These are phyloP conservation scores for Amylocarpus encephaloides DNA, from an alignment of 2,329 filamentous ascomycete species.

Conservation along the genomic window DNA sequence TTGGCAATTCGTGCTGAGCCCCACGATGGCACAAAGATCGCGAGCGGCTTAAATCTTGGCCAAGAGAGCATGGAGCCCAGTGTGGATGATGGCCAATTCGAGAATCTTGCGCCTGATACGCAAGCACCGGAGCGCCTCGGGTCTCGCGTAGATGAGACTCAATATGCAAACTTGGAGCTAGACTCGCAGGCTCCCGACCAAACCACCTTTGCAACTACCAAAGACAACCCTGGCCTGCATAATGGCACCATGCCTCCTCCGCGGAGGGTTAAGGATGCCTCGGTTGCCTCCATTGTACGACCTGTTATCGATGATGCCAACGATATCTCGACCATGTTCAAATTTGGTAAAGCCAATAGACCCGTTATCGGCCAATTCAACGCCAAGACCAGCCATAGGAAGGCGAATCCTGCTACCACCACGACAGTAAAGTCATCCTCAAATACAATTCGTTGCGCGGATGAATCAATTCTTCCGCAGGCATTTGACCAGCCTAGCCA, in stretches of 20 bases:
- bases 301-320: not conserved
- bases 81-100: slow-evolving; percentile 21
- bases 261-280: not conserved
- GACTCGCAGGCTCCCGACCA: not conserved
- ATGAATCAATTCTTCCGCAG: not conserved
- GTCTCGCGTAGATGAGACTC: not conserved
- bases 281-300: not conserved
- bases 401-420: not conserved
- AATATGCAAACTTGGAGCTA: not conserved
- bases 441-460: not conserved
- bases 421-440: not conserved
- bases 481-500: not conserved
- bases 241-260: too few relatives aligned
- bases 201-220: not conserved
- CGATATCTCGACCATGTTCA: not conserved
- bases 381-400: not conserved
- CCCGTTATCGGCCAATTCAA: not conserved
- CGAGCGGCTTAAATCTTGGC: too few relatives aligned
- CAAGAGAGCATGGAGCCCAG: slow-evolving; percentile 10
- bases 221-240: too few relatives aligned
- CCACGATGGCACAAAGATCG: not conserved
- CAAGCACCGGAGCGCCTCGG: slow-evolving; percentile 19
- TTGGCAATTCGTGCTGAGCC: too few relatives aligned
- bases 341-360: not conserved
- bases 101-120: slow-evolving; percentile 18